Percentiles rank a stretch among this genome's conserved stretches.
Evolutionary conservation across 2,329 filamentous ascomycete species (phyloP).

Genomic region (Claviceps sp.): DNA sequence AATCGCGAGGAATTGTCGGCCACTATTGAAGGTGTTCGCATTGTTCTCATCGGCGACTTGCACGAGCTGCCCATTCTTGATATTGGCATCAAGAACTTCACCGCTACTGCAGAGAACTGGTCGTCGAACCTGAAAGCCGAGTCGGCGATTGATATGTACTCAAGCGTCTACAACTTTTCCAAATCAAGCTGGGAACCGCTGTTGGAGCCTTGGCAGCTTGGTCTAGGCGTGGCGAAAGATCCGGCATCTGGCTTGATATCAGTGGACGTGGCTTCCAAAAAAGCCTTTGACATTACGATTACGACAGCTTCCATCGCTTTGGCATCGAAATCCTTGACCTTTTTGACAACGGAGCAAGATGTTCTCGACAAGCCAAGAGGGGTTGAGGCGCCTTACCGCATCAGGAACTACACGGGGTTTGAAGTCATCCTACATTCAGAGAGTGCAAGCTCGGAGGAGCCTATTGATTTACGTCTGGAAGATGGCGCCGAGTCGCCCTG

Average conservation of each 20-base stretch:
- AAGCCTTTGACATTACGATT: slow-evolving; percentile 80
- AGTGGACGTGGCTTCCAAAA: slow-evolving; percentile 77
- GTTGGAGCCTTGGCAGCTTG: slow-evolving; percentile 92
- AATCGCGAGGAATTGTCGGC: slow-evolving; percentile 68
- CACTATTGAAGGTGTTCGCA: slow-evolving; percentile 72
- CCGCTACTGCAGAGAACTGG: slow-evolving; percentile 78
- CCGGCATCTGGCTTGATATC: slow-evolving; percentile 62
- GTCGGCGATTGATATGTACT: slow-evolving; percentile 80
- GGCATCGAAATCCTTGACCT: slow-evolving; percentile 83
- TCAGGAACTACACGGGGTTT: slow-evolving; percentile 93
- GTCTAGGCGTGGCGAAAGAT: slow-evolving; percentile 74
- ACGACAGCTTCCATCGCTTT: slow-evolving; percentile 90
- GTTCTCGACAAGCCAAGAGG: slow-evolving; percentile 87
- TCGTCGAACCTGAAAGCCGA: slow-evolving; percentile 77
- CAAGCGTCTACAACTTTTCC: slow-evolving; percentile 97
- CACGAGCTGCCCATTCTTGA: slow-evolving; percentile 94
- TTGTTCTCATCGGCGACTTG: slow-evolving; percentile 88
- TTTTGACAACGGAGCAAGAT: slow-evolving; percentile 72
- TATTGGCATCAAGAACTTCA: slow-evolving; percentile 83
- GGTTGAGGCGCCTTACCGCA: slow-evolving; percentile 80
- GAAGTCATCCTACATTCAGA: slow-evolving; percentile 75
- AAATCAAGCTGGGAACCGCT: slow-evolving; percentile 97
- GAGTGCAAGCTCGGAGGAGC: slow-evolving; percentile 48
- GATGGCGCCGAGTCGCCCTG: slow-evolving; percentile 89
- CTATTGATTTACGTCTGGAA: slow-evolving; percentile 60